These are phyloP conservation scores for Fusarium sp. DNA, from an alignment of 2,329 filamentous ascomycete species.

Conservation along the genomic window DNA sequence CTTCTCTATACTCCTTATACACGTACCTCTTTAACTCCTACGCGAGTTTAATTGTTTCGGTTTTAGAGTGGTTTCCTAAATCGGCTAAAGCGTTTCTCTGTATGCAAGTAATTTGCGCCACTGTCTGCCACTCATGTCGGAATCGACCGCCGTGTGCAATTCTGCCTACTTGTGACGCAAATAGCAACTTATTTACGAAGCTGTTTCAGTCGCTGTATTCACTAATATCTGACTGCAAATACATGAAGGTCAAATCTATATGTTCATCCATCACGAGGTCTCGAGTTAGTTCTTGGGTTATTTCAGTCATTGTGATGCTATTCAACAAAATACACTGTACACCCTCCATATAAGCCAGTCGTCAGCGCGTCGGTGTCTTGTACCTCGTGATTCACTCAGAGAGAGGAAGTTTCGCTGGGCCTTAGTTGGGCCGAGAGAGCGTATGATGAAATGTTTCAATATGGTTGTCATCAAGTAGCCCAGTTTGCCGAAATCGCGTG, in stretches of 20 bases:
- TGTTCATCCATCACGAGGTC: not conserved
- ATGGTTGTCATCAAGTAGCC: not conserved
- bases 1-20: not conserved
- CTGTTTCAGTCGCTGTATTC: not conserved
- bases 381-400: not conserved
- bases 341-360: not conserved
- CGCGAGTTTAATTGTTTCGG: not conserved
- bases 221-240: not conserved
- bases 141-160: not conserved
- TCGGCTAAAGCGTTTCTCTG: conserved; percentile 4
- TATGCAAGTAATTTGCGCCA: conserved; percentile 22
- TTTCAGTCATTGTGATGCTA: not conserved
- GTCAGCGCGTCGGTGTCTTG: no score
- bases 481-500: not conserved
- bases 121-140: not conserved
- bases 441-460: not conserved
- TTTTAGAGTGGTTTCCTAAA: conserved; percentile 1
- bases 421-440: not conserved
- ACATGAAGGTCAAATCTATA: no score
- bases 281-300: not conserved
- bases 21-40: not conserved
- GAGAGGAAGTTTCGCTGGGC: not conserved
- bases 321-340: not conserved
- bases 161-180: not conserved
- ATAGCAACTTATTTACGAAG: not conserved